Percentiles rank a stretch among this genome's conserved stretches.
Conservation (phyloP, 495 filamentous ascomycete genomes). For the Neurospora sp. region DNA sequence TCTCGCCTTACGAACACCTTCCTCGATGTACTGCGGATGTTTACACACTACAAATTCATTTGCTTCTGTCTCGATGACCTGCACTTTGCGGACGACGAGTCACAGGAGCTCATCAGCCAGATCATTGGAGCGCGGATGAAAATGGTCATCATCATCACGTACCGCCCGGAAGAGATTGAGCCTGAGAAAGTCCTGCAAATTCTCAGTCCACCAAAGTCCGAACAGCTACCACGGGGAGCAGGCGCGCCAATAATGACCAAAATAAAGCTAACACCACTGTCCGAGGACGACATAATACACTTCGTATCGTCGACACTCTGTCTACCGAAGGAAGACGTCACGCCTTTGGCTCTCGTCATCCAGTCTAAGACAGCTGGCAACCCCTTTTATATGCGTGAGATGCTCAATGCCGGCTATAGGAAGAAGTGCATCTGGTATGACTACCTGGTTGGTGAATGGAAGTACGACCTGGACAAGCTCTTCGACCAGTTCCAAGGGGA, state of each 20-base stretch:
- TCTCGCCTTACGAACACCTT: conserved; percentile 76
- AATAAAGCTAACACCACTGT: conserved; percentile 56
- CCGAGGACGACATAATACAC: conserved; percentile 61
- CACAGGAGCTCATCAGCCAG: conserved; percentile 64
- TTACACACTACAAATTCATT: conserved; percentile 69
- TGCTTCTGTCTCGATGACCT: conserved; percentile 79
- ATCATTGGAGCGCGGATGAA: conserved; percentile 64
- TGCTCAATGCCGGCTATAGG: conserved; percentile 77
- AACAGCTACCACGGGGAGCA: conserved; percentile 31
- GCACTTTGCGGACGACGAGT: conserved; percentile 80
- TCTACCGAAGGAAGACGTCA: conserved; percentile 46
- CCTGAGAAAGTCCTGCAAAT: conserved; percentile 37
- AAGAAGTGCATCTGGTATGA: conserved; percentile 84
- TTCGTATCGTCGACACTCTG: conserved; percentile 71
- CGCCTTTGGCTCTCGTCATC: conserved; percentile 59
- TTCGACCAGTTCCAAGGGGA: conserved; percentile 73
- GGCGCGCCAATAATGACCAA: conserved; percentile 46
- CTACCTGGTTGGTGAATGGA: conserved; percentile 68
- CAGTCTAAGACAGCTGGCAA: conserved; percentile 77
- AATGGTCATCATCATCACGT: conserved; percentile 66
- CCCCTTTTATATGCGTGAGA: conserved; percentile 80
- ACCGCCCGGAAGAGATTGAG: conserved; percentile 44
- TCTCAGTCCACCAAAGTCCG: conserved; percentile 35
- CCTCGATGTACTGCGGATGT: conserved; percentile 68
- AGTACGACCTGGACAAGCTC: conserved; percentile 73